Evolutionary conservation across 495 filamentous ascomycete genomes (phyloP), one percentile per base, ranked within the genome.

Genomic region (Pyrenula massariospora): DNA sequence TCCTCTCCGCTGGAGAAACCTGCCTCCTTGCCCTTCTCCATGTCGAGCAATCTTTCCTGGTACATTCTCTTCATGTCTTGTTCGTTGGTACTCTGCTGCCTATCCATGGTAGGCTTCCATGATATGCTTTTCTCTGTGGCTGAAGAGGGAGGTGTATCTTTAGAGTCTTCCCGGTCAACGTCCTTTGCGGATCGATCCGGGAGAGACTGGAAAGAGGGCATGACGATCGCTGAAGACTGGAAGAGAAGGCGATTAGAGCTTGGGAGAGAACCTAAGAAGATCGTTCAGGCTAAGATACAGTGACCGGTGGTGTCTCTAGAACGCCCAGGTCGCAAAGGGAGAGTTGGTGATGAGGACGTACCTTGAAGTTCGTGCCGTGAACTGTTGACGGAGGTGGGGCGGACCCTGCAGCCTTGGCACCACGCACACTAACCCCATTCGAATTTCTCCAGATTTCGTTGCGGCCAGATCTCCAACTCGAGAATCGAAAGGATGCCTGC

Each of bases 21-120:
- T 10, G 24, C 59, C 58, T 70, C 61, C 50, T 50, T 59, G 2
- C 62, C 67, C 54, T 57, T 55, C 57, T 67, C 62, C 21, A 56
- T 57, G 22, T 52, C 50, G 52, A 72, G 56, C 57, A 73, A 48
- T 59, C 63, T 53, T 24, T 63, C 61, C 58, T 72, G 67, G 51
- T 67, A n/a, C 60, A 63, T 54, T 58, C 70, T 67, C 31, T 71
- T 70, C 48, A 55, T 60, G 56, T 74, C 70, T 58, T 73, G 52
- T 21, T 63, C 54, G 53, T 65, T 71, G 69, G 70, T 73, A 53
- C 68, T 71, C 51, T 68, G 67, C 20, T 61, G 61, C 22, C 65
- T 64, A 22, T 62, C 59, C 20, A 63, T 31, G 36, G 48, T 59
- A 2, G 70, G 68, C 53, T 62, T 59, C 70, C 67, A 70, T 10